Evolutionary conservation across 805 yeast genomes (phyloP).

Genomic region (Ogataea wickerhamii): DNA sequence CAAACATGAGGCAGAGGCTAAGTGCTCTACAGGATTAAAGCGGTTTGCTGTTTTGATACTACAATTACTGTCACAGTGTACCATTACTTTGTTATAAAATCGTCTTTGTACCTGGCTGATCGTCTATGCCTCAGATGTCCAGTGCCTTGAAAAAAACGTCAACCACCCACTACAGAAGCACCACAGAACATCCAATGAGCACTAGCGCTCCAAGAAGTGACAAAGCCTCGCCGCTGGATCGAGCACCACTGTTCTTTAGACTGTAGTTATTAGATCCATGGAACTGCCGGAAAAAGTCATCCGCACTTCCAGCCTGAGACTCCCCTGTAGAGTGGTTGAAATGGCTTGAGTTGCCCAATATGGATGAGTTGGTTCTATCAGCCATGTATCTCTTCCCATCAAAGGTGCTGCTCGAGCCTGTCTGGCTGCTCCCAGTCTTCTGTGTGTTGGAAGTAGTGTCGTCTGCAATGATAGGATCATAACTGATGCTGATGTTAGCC

Average conservation of each 20-base stretch:
- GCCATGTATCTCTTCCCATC: background rate
- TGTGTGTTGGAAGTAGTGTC: background rate
- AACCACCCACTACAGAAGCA: constrained; percentile 12
- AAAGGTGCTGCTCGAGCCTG: background rate
- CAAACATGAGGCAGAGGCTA: constrained; percentile 85
- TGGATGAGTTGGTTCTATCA: background rate
- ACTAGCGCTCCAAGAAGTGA: constrained; percentile 24
- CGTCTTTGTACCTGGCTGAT: background rate
- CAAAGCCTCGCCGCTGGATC: constrained; percentile 9
- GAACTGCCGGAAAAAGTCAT: constrained; percentile 18
- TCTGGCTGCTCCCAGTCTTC: background rate
- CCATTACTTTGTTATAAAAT: background rate
- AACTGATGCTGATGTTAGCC: background rate
- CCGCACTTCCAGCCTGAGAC: constrained; percentile 1
- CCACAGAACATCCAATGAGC: constrained; percentile 18
- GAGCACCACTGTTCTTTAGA: constrained; percentile 12
- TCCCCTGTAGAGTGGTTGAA: constrained; percentile 1
- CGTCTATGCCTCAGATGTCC: constrained; percentile 1
- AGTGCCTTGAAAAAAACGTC: background rate
- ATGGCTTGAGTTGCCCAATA: constrained; percentile 1
- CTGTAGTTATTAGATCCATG: constrained; percentile 10
- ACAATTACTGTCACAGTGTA: too few species aligned
- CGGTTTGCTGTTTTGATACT: too few species aligned
- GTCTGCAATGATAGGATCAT: background rate
- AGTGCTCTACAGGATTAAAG: constrained; percentile 70